phyloP scores from a whole-genome alignment of 441 rosid species.

The Melianthus villosus region DNA sequence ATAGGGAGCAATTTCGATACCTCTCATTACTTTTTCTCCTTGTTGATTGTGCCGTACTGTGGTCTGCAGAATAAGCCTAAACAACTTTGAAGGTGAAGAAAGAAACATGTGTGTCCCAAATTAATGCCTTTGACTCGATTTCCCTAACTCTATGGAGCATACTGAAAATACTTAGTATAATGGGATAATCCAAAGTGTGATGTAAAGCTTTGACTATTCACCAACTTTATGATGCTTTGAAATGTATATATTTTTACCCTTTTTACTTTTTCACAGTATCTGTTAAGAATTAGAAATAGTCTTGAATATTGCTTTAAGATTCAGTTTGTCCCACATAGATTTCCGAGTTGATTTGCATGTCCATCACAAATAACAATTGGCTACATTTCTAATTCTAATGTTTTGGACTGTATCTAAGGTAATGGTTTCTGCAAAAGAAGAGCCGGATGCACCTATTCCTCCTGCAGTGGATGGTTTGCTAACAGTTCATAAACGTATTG shows the following conservation, averaged over 20 bases:
- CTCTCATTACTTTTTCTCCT: background rate
- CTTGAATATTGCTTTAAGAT: too few relatives aligned
- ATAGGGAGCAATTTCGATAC: background rate
- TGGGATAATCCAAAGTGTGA: too few relatives aligned
- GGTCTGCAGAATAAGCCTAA: background rate
- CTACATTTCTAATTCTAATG: background rate
- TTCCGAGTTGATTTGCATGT: background rate
- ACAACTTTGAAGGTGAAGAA: background rate
- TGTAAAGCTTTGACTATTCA: too few relatives aligned
- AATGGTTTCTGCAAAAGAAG: conserved; percentile 21
- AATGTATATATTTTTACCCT: too few relatives aligned
- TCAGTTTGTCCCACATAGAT: background rate
- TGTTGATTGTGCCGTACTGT: background rate
- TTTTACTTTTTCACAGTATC: too few relatives aligned
- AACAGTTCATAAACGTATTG: conserved; percentile 15
- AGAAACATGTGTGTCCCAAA: background rate
- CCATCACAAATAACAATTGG: background rate
- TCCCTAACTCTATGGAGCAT: too few relatives aligned
- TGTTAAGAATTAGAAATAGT: too few relatives aligned
- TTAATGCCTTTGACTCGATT: background rate
- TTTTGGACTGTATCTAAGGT: conserved; percentile 5
- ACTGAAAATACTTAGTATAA: too few relatives aligned
- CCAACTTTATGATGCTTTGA: too few relatives aligned
- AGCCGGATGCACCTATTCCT: conserved; percentile 19
- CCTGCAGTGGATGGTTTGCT: conserved; percentile 22